Conservation (phyloP, 2,329 filamentous ascomycete genomes). For the Penicillium hesseltinei region DNA sequence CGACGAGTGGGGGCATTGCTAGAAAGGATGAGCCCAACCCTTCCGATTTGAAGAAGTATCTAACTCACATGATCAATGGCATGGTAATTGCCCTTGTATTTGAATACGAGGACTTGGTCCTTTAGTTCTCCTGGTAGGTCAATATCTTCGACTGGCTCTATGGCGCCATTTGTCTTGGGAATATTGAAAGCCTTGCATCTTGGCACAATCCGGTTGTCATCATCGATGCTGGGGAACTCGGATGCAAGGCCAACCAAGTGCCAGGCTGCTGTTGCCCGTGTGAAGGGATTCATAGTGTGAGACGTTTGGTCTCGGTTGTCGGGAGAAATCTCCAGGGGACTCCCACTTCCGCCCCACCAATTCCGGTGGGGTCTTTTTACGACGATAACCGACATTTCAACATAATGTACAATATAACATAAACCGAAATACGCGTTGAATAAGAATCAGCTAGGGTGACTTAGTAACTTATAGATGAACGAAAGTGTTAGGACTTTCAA, state of each 20-base stretch:
- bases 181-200: conserved; percentile 61
- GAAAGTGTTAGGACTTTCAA: not conserved
- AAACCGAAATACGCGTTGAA: not conserved
- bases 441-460: not conserved
- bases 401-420: too few species aligned
- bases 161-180: conserved; percentile 36
- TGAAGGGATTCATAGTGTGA: conserved; percentile 22
- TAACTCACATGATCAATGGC: conserved; percentile 64
- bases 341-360: conserved; percentile 2
- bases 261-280: conserved; percentile 44
- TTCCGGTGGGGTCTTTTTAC: not conserved
- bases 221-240: conserved; percentile 54
- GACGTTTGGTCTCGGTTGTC: not conserved
- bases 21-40: conserved; percentile 6
- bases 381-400: not conserved
- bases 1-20: conserved; percentile 67
- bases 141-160: conserved; percentile 22
- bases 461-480: not conserved
- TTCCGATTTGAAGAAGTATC: not conserved
- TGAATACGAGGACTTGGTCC: conserved; percentile 65
- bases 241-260: conserved; percentile 54
- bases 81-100: conserved; percentile 62
- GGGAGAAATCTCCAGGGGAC: not conserved
- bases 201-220: conserved; percentile 39
- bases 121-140: conserved; percentile 44